Percentiles rank a stretch among this genome's conserved stretches.
phyloP scores from a whole-genome alignment of 2,329 filamentous ascomycete species.

The Colletotrichum salicis region DNA sequence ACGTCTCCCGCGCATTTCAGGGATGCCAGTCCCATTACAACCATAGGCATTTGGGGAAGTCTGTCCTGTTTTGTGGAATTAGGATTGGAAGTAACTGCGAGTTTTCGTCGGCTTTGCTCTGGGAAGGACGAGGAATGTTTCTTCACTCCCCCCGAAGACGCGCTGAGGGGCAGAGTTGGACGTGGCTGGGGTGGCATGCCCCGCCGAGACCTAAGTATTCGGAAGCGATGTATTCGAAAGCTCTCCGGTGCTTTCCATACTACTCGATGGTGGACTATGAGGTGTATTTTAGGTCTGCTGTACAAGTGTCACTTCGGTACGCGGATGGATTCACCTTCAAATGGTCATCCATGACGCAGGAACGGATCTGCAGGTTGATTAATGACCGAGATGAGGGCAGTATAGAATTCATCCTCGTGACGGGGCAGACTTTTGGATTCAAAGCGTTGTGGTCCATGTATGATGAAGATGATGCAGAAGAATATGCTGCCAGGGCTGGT shows the following conservation, averaged over 20 bases:
- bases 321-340: not conserved
- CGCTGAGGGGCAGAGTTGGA: not conserved
- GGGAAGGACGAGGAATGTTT: too few species aligned
- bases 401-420: not conserved
- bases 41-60: not conserved
- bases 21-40: not conserved
- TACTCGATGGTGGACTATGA: fast-evolving
- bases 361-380: not conserved
- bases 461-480: fast-evolving
- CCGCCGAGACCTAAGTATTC: not conserved
- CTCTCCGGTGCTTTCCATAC: not conserved
- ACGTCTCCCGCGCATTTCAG: not conserved
- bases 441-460: not conserved
- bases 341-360: not conserved
- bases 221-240: fast-evolving
- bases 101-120: not conserved
- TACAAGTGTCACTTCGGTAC: not conserved
- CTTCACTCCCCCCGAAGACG: not conserved
- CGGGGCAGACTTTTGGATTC: not conserved
- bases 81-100: not conserved
- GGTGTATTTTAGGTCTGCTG: not conserved
- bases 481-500: too few species aligned
- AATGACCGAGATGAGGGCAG: not conserved
- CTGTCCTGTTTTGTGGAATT: not conserved
- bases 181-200: not conserved